Evolutionary conservation across 2,329 filamentous ascomycete species (phyloP), one percentile per base, ranked within the genome.

Genomic region (Ophiocordyceps polyrhachis-furcata): DNA sequence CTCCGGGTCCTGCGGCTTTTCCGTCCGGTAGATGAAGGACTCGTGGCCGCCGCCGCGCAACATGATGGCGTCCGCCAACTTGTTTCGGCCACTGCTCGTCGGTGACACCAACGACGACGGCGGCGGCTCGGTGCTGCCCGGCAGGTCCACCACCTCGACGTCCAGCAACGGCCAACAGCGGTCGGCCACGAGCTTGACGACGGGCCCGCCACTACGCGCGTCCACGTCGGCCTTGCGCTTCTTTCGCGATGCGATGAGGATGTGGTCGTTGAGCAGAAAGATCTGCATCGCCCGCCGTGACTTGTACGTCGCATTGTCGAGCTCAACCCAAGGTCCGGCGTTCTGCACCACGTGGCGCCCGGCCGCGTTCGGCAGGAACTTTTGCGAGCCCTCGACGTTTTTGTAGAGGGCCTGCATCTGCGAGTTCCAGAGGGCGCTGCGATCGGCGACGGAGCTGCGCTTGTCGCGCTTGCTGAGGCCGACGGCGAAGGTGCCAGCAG

Each of bases 221-320:
- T 67, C 62, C 1, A 74, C 78, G 49, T 95, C 88, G 3, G 79
- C 69, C 54, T 88, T 85, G 55, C 89, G 86, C 68, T 95, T 94
- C 67, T 95, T 95, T 52, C 84, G 79, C 21, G 84, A 86, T 4
- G 91, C 91, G 43, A 98, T 74, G 20, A 98, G 73, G 2, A 98
- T 68, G 61, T 98, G 88, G 56, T 98, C 91, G 58, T 96, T 98
- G 3, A 98, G 70, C 47, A 98, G 63, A 48, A 96, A 88, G 48
- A 98, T 78, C 57, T 93, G 85, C 60, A 96, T 88, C 25, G 87
- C 80, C 40, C 91, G 73, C 50, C 83, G 73, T 4, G 89, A 85
- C 62, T 94, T 95, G 79, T 93, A 96, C 0, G 91, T 98, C 12
- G 91, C 91, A 50, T 91, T 93, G 62, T 98, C 93, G 49, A 98